Base-by-base conservation (phyloP, 208 protist species). In the Spironucleus salmonicida region DNA sequence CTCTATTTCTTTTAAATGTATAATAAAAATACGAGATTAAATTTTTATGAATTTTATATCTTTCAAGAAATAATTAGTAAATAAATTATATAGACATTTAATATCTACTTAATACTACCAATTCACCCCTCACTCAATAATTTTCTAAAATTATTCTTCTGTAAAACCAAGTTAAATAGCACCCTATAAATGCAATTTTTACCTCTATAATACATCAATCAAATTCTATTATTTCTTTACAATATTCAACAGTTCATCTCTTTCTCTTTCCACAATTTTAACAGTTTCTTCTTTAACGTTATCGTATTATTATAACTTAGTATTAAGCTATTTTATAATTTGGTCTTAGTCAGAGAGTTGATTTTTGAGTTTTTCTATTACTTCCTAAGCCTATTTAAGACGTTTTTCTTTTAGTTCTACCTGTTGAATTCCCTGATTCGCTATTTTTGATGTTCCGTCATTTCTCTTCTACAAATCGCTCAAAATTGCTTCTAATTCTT, bases 181-280 rank as follows among this genome's bases (percentile, higher is more conserved):
- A 23, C 64, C 64, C n/a, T 71, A 38, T 71, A 71, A n/a, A 38
- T 71, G 64, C 4, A 71, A 35, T n/a, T 71, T 71, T 71, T 71
- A 38, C 30, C 64, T n/a, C 40, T 71, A 35, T 29, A 71, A 38
- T 40, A 71, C 64, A 71, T 71, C 64, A 38, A 71, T 71, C 64
- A 71, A 38, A 45, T 71, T 9, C 38, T 71, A 38, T 71, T 71
- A 38, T 35, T 71, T 71, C 34, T 45, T 71, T 11, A 71, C 64
- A 15, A 71, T 71, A 11, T 15, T 30, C 7, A 71, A 35, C 27
- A 71, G 40, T 38, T 71, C 64, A 2, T 71, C 64, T 38, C 45
- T 71, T n/a, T 71, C 64, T 15, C 64, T 40, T n/a, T 35, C 38
- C 26, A n/a, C 15, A 15, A n/a, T 71, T 26, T 49, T 40, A 2